Percentiles rank a stretch among this genome's conserved stretches.
phyloP scores from a whole-genome alignment of 768 basidiomycete species.

The Suillus ampliporus region DNA sequence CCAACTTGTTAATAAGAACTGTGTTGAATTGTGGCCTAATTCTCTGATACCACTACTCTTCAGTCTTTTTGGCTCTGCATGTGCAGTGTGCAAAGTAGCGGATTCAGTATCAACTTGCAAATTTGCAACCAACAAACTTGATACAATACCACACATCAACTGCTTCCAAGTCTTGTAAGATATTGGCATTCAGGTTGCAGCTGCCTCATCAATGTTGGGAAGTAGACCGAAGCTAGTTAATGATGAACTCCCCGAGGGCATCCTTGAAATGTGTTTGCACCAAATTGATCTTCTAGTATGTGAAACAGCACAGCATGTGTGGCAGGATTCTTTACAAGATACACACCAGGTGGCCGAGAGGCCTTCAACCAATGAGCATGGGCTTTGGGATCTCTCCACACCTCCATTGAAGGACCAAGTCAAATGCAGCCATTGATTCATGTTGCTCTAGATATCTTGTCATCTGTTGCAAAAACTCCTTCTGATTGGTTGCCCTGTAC shows the following conservation, averaged over 20 bases:
- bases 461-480: background rate
- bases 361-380: background rate
- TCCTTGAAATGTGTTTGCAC: background rate
- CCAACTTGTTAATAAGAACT: background rate
- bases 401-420: background rate
- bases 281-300: background rate
- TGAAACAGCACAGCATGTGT: background rate
- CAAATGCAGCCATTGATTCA: background rate
- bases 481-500: no score
- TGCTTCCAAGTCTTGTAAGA: background rate
- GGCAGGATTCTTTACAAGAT: background rate
- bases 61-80: background rate
- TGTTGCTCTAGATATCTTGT: background rate
- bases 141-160: background rate
- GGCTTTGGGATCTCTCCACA: background rate
- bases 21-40: background rate
- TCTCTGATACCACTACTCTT: background rate
- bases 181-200: background rate
- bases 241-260: background rate
- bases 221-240: background rate
- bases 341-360: background rate
- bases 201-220: background rate
- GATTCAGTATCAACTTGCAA: background rate
- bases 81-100: background rate
- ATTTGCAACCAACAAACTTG: background rate